These are phyloP conservation scores for Pyracantha coccinea DNA, from an alignment of 331 rosid genomes.

Conservation along the genomic window DNA sequence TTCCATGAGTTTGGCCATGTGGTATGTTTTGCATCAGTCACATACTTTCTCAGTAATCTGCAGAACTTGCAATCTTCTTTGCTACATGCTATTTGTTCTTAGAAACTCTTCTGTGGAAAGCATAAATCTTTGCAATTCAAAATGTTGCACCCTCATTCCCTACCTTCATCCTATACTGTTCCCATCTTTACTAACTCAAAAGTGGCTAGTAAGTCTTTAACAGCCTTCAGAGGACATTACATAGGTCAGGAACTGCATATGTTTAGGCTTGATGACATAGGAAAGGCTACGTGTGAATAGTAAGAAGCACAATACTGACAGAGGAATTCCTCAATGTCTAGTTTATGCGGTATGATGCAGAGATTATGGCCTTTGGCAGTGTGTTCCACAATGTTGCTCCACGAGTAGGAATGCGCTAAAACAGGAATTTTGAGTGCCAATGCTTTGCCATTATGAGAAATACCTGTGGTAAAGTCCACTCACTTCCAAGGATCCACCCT, in stretches of 20 bases:
- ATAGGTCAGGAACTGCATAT: neutral
- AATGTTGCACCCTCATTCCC: neutral
- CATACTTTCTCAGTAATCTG: conserved; percentile 1
- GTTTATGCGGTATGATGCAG: neutral
- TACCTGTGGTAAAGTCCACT: neutral
- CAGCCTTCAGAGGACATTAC: neutral
- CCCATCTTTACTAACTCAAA: neutral
- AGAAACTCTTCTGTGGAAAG: neutral
- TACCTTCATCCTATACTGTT: neutral
- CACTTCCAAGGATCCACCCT: neutral
- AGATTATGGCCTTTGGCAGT: neutral
- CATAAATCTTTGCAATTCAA: neutral
- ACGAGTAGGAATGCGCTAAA: neutral
- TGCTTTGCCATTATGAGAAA: neutral
- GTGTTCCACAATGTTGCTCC: neutral
- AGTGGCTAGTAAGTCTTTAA: neutral
- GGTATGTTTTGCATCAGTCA: conserved; percentile 50
- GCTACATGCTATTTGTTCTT: neutral
- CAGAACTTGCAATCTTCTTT: neutral
- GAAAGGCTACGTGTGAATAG: neutral
- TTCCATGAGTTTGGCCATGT: conserved; percentile 97
- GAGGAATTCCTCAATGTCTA: neutral
- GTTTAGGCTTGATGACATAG: neutral
- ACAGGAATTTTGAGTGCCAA: neutral
- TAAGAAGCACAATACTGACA: neutral